Evolutionary conservation across 768 basidiomycete species (phyloP).

Genomic region (Rhizopogon salebrosus): DNA sequence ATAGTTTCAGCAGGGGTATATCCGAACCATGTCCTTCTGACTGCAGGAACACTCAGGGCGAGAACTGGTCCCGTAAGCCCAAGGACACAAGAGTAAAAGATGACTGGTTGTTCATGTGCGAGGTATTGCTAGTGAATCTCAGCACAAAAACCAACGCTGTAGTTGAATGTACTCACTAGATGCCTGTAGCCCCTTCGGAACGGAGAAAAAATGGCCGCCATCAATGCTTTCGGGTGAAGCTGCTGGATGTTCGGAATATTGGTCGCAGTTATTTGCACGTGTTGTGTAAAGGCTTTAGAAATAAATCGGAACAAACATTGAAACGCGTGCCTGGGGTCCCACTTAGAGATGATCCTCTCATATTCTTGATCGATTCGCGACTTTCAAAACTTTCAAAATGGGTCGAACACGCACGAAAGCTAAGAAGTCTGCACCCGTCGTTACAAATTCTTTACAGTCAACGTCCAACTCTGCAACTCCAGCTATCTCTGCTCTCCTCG

Average conservation of each 20-base stretch:
- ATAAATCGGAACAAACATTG: not conserved
- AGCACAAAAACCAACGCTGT: not conserved
- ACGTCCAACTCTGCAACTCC: constrained; percentile 30
- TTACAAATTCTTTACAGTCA: constrained; percentile 8
- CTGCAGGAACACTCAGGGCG: constrained; percentile 70
- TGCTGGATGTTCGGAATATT: not conserved
- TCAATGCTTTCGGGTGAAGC: constrained; percentile 3
- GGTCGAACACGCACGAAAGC: constrained; percentile 50
- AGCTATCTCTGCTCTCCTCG: constrained; percentile 50
- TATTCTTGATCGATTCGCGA: not conserved
- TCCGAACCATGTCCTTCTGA: constrained; percentile 65
- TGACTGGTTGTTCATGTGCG: constrained; percentile 86
- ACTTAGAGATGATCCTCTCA: not conserved
- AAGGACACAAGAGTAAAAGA: constrained; percentile 81
- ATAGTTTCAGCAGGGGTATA: constrained; percentile 63
- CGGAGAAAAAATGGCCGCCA: constrained; percentile 26
- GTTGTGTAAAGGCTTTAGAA: constrained; percentile 1
- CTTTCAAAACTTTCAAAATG: constrained; percentile 30
- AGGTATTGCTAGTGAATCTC: constrained; percentile 63
- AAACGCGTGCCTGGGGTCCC: not conserved
- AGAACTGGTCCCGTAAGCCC: constrained; percentile 73
- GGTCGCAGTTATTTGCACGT: not conserved
- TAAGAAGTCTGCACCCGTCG: constrained; percentile 15
- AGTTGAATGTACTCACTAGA: constrained; percentile 13
- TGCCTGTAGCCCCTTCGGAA: constrained; percentile 25